Evolutionary conservation across 164 flowering plant species (phyloP).

Genomic region (Sextonia rubra): DNA sequence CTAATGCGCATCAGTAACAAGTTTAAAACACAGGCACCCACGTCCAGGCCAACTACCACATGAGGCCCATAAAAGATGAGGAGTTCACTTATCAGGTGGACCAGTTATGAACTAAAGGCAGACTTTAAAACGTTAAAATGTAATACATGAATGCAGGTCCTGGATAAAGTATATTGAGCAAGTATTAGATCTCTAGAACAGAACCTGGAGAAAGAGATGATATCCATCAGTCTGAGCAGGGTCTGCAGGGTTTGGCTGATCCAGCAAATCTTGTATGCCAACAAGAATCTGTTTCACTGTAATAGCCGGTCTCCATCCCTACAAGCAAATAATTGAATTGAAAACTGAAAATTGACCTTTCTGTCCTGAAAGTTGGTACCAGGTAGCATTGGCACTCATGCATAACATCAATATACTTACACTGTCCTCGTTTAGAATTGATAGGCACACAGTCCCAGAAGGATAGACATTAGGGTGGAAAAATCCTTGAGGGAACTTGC

Average conservation of each 20-base stretch:
- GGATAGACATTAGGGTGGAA: constrained; percentile 98
- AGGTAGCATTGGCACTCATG: not conserved
- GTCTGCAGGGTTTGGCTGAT: constrained; percentile 84
- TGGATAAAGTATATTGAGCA: not conserved
- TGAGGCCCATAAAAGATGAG: too few species aligned
- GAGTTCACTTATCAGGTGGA: too few species aligned
- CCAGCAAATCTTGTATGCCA: constrained; percentile 89
- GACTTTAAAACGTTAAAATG: too few species aligned
- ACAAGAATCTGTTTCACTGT: constrained; percentile 93
- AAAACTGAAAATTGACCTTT: not conserved
- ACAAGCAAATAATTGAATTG: constrained; percentile 4
- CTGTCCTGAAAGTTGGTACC: not conserved
- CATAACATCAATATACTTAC: constrained; percentile 42
- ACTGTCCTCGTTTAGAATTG: constrained; percentile 91
- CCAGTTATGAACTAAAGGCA: too few species aligned
- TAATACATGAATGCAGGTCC: too few species aligned
- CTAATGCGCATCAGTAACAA: too few species aligned
- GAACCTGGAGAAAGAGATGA: constrained; percentile 85
- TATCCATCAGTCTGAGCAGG: constrained; percentile 98
- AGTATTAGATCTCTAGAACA: not conserved
- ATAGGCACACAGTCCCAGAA: constrained; percentile 93
- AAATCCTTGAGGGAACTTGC: constrained; percentile 89
- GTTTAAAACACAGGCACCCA: too few species aligned
- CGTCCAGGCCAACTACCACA: too few species aligned
- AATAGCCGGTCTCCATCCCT: constrained; percentile 99